A percentile compares a stretch with the other conserved stretches of the same genome.
These are phyloP conservation scores for Isabelozyma pseudorhagii DNA, from an alignment of 805 yeast species.

Conservation along the genomic window DNA sequence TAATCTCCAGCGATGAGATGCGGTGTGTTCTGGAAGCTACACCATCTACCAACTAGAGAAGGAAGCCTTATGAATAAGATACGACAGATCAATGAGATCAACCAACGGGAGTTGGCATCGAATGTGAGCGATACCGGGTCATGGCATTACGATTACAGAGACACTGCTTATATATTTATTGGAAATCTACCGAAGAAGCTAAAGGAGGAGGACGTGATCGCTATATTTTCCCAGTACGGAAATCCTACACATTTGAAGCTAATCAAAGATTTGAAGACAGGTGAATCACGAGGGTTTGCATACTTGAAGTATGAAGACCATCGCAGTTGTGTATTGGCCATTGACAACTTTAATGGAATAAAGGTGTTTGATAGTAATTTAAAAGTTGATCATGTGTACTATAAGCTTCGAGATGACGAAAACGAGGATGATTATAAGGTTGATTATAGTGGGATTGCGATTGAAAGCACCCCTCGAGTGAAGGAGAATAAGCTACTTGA, in stretches of 20 bases:
- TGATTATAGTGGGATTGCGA: slow-evolving; percentile 13
- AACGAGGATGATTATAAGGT: slow-evolving; percentile 40
- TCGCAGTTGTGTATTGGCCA: slow-evolving; percentile 76
- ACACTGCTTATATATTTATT: slow-evolving; percentile 74
- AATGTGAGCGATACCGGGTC: slow-evolving; percentile 63
- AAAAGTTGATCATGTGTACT: slow-evolving; percentile 72
- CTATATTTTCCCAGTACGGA: slow-evolving; percentile 87
- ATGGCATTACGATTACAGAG: slow-evolving; percentile 85
- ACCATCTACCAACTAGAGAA: background rate
- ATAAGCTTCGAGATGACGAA: slow-evolving; percentile 52
- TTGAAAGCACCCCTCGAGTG: background rate
- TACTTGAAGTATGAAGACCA: slow-evolving; percentile 81
- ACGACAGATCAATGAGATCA: slow-evolving; percentile 51
- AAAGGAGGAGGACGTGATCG: slow-evolving; percentile 71
- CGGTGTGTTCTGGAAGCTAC: background rate
- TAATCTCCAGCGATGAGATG: background rate
- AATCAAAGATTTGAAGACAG: slow-evolving; percentile 61
- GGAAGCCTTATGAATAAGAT: slow-evolving; percentile 28
- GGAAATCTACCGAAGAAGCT: slow-evolving; percentile 65
- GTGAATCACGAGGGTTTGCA: slow-evolving; percentile 71
- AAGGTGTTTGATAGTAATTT: slow-evolving; percentile 46
- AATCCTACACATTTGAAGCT: slow-evolving; percentile 74
- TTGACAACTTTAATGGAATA: slow-evolving; percentile 82
- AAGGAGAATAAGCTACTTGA: slow-evolving; percentile 4
- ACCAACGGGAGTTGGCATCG: slow-evolving; percentile 62